phyloP scores from a whole-genome alignment of 2,329 filamentous ascomycete genomes.

The Aspergillus brunneoviolaceus region DNA sequence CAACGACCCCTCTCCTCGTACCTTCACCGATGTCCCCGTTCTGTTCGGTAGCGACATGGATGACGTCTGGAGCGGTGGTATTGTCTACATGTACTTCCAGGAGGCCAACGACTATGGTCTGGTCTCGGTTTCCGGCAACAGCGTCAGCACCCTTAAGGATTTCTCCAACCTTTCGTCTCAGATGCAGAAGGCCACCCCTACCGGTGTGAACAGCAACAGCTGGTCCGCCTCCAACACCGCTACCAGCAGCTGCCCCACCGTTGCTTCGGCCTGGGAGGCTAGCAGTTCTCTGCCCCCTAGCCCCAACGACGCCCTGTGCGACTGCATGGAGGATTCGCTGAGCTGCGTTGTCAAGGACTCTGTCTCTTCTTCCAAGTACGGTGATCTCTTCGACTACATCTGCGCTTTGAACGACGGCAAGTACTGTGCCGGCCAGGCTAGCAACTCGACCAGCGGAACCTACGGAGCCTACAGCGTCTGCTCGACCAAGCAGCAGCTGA shows the following conservation, averaged over 20 bases:
- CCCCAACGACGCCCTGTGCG: conserved; percentile 75
- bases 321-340: conserved; percentile 77
- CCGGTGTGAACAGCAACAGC: conserved; percentile 60
- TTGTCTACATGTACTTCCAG: conserved; percentile 98
- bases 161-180: conserved; percentile 71
- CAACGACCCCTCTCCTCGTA: conserved; percentile 71
- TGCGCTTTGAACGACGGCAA: conserved; percentile 36
- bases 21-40: conserved; percentile 79
- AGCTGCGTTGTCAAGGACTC: conserved; percentile 65
- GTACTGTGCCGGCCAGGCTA: conserved; percentile 40
- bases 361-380: conserved; percentile 54
- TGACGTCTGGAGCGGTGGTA: conserved; percentile 86
- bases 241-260: conserved; percentile 67
- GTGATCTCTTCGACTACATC: conserved; percentile 63
- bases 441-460: conserved; percentile 40
- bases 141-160: conserved; percentile 68
- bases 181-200: conserved; percentile 67
- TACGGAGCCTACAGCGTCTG: conserved; percentile 54
- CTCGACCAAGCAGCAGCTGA: conserved; percentile 45
- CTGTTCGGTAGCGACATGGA: conserved; percentile 83
- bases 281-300: conserved; percentile 71
- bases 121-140: conserved; percentile 62
- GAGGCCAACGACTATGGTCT: conserved; percentile 79
- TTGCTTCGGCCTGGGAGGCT: conserved; percentile 67
- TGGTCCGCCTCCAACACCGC: conserved; percentile 76